Conservation (phyloP, 345 rosid genomes). For the Aurinia saxatilis region DNA sequence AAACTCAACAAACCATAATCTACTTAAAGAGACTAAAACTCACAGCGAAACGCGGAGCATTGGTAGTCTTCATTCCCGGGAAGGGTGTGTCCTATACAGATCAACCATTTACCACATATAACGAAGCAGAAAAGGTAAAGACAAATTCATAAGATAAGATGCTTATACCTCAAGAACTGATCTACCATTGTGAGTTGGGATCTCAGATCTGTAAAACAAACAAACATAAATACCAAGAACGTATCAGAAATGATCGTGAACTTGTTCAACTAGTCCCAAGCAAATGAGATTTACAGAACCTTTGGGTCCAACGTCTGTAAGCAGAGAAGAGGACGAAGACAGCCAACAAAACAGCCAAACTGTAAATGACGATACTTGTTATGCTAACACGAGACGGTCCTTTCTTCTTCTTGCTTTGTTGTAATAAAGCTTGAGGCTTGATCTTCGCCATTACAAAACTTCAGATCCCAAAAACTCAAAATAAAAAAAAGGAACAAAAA, state of each 20-base stretch:
- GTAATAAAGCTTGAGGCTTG: conserved; percentile 67
- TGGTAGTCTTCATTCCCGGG: conserved; percentile 30
- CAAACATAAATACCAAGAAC: neutral
- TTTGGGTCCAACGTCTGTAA: conserved; percentile 49
- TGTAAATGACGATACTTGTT: conserved; percentile 37
- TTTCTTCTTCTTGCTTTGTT: conserved; percentile 77
- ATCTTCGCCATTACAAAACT: conserved; percentile 54
- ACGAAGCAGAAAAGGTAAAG: neutral
- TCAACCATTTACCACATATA: neutral
- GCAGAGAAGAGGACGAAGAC: conserved; percentile 51
- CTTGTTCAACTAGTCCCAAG: neutral
- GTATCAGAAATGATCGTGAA: neutral
- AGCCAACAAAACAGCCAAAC: conserved; percentile 37
- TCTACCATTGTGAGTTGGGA: conserved; percentile 33
- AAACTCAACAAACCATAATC: neutral
- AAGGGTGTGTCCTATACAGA: conserved; percentile 29
- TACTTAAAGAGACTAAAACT: conserved; percentile 1
- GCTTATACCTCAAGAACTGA: conserved; percentile 43
- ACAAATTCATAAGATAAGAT: neutral
- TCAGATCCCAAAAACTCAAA: conserved; percentile 16
- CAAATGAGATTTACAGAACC: conserved; percentile 24
- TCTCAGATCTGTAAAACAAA: conserved; percentile 41
- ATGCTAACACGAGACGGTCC: conserved; percentile 51
- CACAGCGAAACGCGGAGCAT: conserved; percentile 60
- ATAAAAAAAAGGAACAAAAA: neutral